phyloP scores from a whole-genome alignment of 129 eudicot genomes.

The Lactuca saligna region DNA sequence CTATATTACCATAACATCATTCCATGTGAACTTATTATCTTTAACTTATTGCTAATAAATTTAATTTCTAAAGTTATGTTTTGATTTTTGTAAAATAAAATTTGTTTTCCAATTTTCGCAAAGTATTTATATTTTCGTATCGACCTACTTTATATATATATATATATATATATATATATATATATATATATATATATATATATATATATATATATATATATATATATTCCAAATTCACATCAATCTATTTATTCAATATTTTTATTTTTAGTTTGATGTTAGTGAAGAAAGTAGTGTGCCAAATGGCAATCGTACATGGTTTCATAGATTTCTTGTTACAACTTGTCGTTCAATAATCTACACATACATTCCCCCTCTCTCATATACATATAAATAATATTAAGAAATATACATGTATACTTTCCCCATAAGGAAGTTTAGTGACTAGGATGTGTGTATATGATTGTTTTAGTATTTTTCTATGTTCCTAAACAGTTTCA shows the following conservation, averaged over 20 bases:
- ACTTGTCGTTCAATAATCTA: background rate
- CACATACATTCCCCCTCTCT: background rate
- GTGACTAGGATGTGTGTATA: constrained; percentile 25
- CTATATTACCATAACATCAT: too few relatives aligned
- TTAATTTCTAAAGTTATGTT: too few relatives aligned
- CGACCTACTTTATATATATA: too few relatives aligned
- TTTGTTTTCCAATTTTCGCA: too few relatives aligned
- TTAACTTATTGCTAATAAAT: too few relatives aligned
- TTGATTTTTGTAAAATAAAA: too few relatives aligned
- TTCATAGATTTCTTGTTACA: constrained; percentile 12
- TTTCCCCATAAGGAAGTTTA: constrained; percentile 40
- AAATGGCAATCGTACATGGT: constrained; percentile 17
- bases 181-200: too few relatives aligned
- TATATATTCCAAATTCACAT: too few relatives aligned
- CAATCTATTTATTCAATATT: background rate
- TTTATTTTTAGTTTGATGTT: background rate
- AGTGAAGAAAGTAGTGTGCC: constrained; percentile 2
- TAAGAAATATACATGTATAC: constrained; percentile 18
- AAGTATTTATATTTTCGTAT: too few relatives aligned
- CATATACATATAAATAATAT: constrained; percentile 10
- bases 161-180: too few relatives aligned
- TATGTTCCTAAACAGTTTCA: constrained; percentile 24
- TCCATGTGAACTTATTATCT: too few relatives aligned
- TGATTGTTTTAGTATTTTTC: constrained; percentile 15
- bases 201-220: too few relatives aligned